Conservation (phyloP, 768 basidiomycete species). For the Calocybe cyanea region DNA sequence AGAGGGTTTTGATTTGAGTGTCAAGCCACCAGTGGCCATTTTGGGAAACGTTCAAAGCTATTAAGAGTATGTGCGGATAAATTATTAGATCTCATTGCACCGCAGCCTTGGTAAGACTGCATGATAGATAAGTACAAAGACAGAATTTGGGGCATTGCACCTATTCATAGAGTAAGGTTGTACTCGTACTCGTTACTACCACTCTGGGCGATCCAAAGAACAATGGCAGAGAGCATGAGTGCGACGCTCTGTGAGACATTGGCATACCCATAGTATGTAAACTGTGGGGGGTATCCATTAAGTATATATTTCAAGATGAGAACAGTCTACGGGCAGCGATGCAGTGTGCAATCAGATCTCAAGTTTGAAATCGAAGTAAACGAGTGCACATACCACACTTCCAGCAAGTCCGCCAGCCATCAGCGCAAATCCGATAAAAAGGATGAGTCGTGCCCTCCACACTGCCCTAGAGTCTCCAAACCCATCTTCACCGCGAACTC, state of each 20-base stretch:
- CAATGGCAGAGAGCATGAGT: conserved; percentile 79
- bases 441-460: conserved; percentile 84
- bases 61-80: too few relatives aligned
- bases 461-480: conserved; percentile 83
- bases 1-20: too few relatives aligned
- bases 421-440: conserved; percentile 94
- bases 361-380: background rate
- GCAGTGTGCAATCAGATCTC: background rate
- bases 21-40: too few relatives aligned
- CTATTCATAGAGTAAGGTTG: conserved; percentile 64
- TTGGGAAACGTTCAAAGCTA: too few relatives aligned
- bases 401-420: conserved; percentile 99
- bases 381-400: conserved; percentile 71
- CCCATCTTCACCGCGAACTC: conserved; percentile 73
- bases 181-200: conserved; percentile 89
- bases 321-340: conserved; percentile 55
- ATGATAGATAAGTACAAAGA: conserved; percentile 11
- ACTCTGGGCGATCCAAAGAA: conserved; percentile 91
- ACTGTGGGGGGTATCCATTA: conserved; percentile 65
- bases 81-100: background rate
- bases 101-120: background rate
- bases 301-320: conserved; percentile 90
- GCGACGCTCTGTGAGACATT: conserved; percentile 93
- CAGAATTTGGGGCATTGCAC: background rate
- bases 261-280: conserved; percentile 88